Evolutionary conservation across 805 yeast genomes (phyloP).

Genomic region (Kuraishia capsulata): DNA sequence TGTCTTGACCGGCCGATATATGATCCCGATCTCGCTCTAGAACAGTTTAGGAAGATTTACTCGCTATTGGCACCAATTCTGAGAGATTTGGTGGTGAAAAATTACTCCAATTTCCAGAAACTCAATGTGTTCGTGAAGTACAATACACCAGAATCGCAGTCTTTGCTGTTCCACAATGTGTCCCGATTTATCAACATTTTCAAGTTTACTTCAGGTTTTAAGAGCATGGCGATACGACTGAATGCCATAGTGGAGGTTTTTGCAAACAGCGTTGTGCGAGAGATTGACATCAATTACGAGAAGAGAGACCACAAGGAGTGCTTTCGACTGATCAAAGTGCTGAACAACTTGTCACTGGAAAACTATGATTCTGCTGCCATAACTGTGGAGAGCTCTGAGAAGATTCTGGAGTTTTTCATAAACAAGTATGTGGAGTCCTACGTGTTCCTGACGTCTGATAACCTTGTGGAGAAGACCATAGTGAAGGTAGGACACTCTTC

Average conservation of each 20-base stretch:
- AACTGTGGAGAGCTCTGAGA: conserved; percentile 24
- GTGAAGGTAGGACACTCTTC: conserved; percentile 2
- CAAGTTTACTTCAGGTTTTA: conserved; percentile 10
- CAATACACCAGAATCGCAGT: conserved; percentile 21
- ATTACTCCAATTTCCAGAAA: conserved; percentile 23
- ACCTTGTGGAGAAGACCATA: conserved; percentile 12
- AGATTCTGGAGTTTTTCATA: conserved; percentile 23
- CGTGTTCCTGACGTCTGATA: conserved; percentile 13
- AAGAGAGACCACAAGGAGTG: conserved; percentile 32
- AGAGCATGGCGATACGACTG: conserved; percentile 25
- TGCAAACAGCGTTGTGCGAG: conserved; percentile 60
- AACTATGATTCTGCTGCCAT: conserved; percentile 14
- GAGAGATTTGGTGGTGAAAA: conserved; percentile 19
- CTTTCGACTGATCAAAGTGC: conserved; percentile 13
- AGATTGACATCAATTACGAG: conserved; percentile 52
- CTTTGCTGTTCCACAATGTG: conserved; percentile 20
- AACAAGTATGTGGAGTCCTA: conserved; percentile 19
- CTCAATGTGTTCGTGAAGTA: conserved; percentile 18
- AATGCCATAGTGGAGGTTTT: conserved; percentile 57
- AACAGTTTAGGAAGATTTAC: conserved; percentile 16
- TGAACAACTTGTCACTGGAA: conserved; percentile 14
- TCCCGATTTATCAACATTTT: conserved; percentile 16
- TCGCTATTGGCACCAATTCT: conserved; percentile 19
- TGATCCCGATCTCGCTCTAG: conserved; percentile 1
- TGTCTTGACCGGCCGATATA: not conserved